Conservation (phyloP, 306 rosid species). For the Pyrus communis region DNA sequence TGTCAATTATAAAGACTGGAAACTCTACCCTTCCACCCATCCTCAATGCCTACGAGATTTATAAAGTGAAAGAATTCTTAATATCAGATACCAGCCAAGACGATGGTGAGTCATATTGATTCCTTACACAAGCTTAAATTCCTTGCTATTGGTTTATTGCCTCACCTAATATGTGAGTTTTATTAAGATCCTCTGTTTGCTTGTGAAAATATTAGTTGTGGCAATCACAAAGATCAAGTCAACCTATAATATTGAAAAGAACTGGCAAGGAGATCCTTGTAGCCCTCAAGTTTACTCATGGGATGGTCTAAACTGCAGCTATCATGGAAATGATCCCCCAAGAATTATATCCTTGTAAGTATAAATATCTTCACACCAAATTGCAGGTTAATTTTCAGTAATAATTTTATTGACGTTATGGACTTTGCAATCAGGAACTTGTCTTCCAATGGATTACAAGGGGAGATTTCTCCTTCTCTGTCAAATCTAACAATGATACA, state of each 20-base stretch:
- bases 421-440: conserved; percentile 20
- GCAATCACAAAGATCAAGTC: conserved; percentile 45
- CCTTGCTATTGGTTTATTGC: no score
- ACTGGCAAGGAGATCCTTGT: conserved; percentile 55
- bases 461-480: conserved; percentile 22
- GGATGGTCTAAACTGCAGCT: conserved; percentile 39
- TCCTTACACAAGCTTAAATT: no score
- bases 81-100: background rate
- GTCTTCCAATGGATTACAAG: conserved; percentile 35
- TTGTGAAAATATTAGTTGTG: conserved; percentile 26
- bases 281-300: conserved; percentile 27
- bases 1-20: background rate
- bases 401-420: background rate
- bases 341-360: conserved; percentile 39
- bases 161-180: no score
- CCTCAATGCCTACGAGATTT: conserved; percentile 41
- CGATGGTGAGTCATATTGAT: background rate
- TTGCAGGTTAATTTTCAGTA: background rate
- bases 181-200: no score
- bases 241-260: conserved; percentile 17
- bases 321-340: conserved; percentile 26
- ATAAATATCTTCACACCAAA: conserved; percentile 2
- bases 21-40: conserved; percentile 40
- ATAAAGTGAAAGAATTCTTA: background rate
- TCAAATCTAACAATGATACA: conserved; percentile 21